Evolutionary conservation across 208 protist species (phyloP).

Genomic region (Vickermania ingenoplastis): DNA sequence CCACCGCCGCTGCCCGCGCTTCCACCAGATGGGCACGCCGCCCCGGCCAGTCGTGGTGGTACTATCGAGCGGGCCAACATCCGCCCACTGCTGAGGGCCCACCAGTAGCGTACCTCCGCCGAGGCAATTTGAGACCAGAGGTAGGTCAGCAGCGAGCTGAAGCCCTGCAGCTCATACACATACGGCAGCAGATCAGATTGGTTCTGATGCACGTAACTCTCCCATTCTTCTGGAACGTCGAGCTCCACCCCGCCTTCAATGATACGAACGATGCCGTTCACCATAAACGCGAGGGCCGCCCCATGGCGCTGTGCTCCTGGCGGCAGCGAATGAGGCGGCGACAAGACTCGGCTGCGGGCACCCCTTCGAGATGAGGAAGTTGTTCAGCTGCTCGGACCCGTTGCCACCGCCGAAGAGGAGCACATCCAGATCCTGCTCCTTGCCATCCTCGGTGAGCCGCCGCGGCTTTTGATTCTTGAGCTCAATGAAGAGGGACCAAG

Average conservation of each 20-base stretch:
- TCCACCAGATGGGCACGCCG: not conserved
- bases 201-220: conserved; percentile 14
- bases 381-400: not conserved
- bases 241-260: conserved; percentile 43
- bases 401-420: conserved; percentile 11
- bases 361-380: conserved; percentile 10
- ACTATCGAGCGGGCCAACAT: not conserved
- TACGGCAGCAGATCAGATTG: conserved; percentile 16
- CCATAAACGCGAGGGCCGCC: conserved; percentile 56
- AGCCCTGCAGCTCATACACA: conserved; percentile 68
- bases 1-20: not conserved
- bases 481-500: not conserved
- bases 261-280: conserved; percentile 22
- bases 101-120: conserved; percentile 9
- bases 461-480: not conserved
- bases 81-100: not conserved
- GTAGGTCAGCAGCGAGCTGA: conserved; percentile 52
- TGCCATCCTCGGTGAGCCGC: not conserved
- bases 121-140: conserved; percentile 38
- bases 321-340: conserved; percentile 45
- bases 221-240: conserved; percentile 48
- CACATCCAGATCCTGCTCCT: not conserved
- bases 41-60: too few relatives aligned
- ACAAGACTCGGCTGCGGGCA: conserved; percentile 29
- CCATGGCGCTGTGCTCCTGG: conserved; percentile 44